Evolutionary conservation across 441 rosid genomes (phyloP).

Genomic region (Eutrema salsugineum): DNA sequence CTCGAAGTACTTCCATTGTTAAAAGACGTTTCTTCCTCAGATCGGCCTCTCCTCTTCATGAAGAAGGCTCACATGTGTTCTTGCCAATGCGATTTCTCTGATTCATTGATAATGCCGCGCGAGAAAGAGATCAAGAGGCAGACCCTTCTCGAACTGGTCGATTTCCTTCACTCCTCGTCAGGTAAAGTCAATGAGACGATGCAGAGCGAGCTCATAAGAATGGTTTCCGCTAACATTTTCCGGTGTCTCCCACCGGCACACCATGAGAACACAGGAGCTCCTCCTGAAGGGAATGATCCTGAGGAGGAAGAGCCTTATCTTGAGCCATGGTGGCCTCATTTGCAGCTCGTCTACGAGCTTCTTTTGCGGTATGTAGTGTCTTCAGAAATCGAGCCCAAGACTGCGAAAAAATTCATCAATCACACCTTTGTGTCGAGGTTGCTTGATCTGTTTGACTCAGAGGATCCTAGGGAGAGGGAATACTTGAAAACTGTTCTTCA

Average conservation of each 20-base stretch:
- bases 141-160: constrained; percentile 40
- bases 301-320: constrained; percentile 49
- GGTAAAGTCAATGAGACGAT: constrained; percentile 42
- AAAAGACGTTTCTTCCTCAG: constrained; percentile 40
- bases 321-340: constrained; percentile 52
- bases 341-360: constrained; percentile 47
- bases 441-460: constrained; percentile 44
- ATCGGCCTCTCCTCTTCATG: constrained; percentile 39
- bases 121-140: constrained; percentile 49
- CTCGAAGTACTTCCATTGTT: constrained; percentile 33
- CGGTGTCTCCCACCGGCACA: constrained; percentile 43
- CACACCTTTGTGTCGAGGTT: constrained; percentile 40
- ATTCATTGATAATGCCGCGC: constrained; percentile 30
- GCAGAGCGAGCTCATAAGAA: constrained; percentile 42
- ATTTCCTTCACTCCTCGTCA: constrained; percentile 41
- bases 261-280: constrained; percentile 38
- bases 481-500: constrained; percentile 50
- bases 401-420: constrained; percentile 41
- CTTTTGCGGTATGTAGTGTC: constrained; percentile 43
- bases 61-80: constrained; percentile 44
- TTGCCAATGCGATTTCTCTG: constrained; percentile 43
- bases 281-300: constrained; percentile 39
- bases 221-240: constrained; percentile 47
- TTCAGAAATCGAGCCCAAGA: constrained; percentile 36
- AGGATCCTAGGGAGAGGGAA: constrained; percentile 53